Evolutionary conservation across 2,329 filamentous ascomycete species (phyloP).

Genomic region (Byssochlamys sp.): DNA sequence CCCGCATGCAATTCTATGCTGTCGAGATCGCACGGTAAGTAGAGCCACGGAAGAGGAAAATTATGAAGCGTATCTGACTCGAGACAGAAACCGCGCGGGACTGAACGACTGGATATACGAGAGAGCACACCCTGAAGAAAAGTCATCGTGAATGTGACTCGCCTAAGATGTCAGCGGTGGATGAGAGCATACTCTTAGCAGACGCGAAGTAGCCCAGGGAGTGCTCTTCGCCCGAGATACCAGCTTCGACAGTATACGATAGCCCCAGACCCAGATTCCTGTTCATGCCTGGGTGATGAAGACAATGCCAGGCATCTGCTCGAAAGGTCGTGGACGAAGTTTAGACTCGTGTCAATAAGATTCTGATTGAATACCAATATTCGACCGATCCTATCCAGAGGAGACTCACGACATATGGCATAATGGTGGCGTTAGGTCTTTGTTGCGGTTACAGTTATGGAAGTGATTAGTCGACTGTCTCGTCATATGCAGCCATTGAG

Average conservation of each 20-base stretch:
- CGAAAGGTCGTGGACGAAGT: neutral
- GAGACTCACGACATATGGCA: neutral
- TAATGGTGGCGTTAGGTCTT: neutral
- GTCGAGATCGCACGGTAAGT: constrained; percentile 61
- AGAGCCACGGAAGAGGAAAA: neutral
- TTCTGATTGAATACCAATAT: neutral
- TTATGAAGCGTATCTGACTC: constrained; percentile 5
- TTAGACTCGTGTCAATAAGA: neutral
- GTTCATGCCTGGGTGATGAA: neutral
- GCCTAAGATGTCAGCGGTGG: neutral
- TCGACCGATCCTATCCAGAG: neutral
- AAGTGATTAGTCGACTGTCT: neutral
- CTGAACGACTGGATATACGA: constrained; percentile 98
- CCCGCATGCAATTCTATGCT: constrained; percentile 72
- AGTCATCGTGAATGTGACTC: constrained; percentile 19
- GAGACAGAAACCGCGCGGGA: constrained; percentile 63
- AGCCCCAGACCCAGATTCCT: neutral
- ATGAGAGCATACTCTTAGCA: neutral
- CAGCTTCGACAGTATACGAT: neutral
- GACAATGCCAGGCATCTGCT: neutral
- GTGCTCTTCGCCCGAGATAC: neutral
- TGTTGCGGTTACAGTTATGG: neutral
- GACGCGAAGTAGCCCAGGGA: neutral
- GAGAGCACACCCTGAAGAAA: constrained; percentile 57
- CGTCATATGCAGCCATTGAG: neutral